A percentile compares a stretch with the other conserved stretches of the same genome.
phyloP scores from a whole-genome alignment of 495 filamentous ascomycete genomes.

The Penicillium canescens region DNA sequence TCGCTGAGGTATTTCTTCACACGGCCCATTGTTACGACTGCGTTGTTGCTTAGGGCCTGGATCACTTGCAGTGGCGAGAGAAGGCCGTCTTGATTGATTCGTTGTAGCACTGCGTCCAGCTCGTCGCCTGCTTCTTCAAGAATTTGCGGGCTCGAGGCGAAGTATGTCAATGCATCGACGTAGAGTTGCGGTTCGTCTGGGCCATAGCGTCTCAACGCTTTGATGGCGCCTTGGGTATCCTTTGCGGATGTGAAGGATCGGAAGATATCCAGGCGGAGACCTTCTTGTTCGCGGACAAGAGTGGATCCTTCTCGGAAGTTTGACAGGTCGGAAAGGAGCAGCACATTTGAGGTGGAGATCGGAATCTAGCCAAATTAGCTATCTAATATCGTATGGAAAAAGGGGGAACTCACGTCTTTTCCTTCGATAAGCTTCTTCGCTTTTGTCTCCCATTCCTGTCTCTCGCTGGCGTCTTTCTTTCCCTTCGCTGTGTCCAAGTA shows the following conservation, averaged over 20 bases:
- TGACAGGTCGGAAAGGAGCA: slow-evolving; percentile 88
- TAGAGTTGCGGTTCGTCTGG: slow-evolving; percentile 91
- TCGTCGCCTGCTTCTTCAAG: slow-evolving; percentile 85
- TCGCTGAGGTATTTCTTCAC: slow-evolving; percentile 88
- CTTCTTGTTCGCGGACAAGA: slow-evolving; percentile 90
- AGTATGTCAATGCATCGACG: slow-evolving; percentile 88
- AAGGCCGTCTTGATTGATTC: slow-evolving; percentile 85
- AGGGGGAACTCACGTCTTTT: slow-evolving; percentile 54
- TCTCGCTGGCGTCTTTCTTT: slow-evolving; percentile 64
- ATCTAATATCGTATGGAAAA: neutral
- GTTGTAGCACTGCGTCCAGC: slow-evolving; percentile 73
- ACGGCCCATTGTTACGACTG: slow-evolving; percentile 94
- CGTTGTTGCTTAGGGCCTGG: slow-evolving; percentile 81
- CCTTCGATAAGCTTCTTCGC: slow-evolving; percentile 81
- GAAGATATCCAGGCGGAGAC: slow-evolving; percentile 92
- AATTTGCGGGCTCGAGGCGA: slow-evolving; percentile 79
- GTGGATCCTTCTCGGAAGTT: slow-evolving; percentile 88
- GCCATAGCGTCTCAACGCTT: slow-evolving; percentile 87
- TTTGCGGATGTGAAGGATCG: slow-evolving; percentile 92
- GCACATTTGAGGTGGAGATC: slow-evolving; percentile 91
- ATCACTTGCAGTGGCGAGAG: slow-evolving; percentile 98
- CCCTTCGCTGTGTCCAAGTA: slow-evolving; percentile 85
- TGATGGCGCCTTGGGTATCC: slow-evolving; percentile 87
- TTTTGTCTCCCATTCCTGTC: slow-evolving; percentile 82
- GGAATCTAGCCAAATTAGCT: slow-evolving; percentile 54